Base-by-base conservation (phyloP, 2,329 filamentous ascomycete genomes). In the Talaromyces sp. region DNA sequence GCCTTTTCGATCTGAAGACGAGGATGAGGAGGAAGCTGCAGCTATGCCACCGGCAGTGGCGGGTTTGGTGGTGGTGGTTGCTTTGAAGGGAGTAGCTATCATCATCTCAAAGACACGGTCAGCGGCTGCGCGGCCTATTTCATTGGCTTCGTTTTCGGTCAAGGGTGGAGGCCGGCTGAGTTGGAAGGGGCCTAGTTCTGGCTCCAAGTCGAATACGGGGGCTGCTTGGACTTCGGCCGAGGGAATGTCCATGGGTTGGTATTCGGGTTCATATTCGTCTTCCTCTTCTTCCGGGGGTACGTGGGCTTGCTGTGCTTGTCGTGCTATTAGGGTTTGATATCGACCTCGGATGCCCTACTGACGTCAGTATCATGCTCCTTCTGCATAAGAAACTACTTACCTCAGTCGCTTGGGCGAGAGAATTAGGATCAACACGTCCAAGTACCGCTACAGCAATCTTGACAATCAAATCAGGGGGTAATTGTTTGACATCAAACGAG, bases 261-360 rank as follows among this genome's bases (percentile, higher is more conserved):
- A 93, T 73, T 96, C 91, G 0, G 94, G 93, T 72, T 97, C 94
- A 73, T 97, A 97, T 71, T 97, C 92, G 69, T 96, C 92, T 22
- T 97, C 93, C 49, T 96, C 93, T 8, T 90, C 88, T 56, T 76
- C 77, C 2, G 71, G 72, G 2, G 72, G 65, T 38, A 69, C 64
- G 51, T 69, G 70, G 64, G 67, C 76, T 69, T 70, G 76, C 67
- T 53, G 69, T 22, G 72, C 74, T 67, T 79, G 77, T 29, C 76
- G 75, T 68, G 75, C 76, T 40, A 71, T 76, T 19, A 78, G 70
- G 5, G 76, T 73, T 64, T 77, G 70, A 67, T 78, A 76, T 58
- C 79, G 75, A 65, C 69, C 73, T 58, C 79, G 76, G 49, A 81
- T 71, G 56, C 73, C 78, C 78, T 80, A 61, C 11, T 25, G n/a